Conservation (phyloP, 1,139 yeast species). For the Yarrowia galli region DNA sequence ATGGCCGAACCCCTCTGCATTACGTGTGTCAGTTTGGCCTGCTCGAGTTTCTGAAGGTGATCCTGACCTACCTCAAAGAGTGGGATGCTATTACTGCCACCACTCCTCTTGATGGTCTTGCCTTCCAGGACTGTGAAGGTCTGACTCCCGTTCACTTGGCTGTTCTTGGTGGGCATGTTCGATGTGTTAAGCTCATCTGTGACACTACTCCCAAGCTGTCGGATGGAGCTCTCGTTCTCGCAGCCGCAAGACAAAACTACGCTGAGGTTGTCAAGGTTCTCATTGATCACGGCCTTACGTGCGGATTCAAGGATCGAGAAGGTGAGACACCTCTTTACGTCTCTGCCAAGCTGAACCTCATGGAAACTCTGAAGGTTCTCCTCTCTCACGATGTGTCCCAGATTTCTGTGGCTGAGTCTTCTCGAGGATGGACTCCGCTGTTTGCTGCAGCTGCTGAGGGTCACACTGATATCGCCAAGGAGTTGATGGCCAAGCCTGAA, state of each 20-base stretch:
- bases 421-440: constrained; percentile 95
- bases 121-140: constrained; percentile 87
- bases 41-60: constrained; percentile 63
- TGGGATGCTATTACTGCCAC: constrained; percentile 60
- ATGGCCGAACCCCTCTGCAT: constrained; percentile 85
- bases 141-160: constrained; percentile 86
- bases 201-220: constrained; percentile 41
- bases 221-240: constrained; percentile 52
- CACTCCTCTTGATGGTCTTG: constrained; percentile 64
- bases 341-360: constrained; percentile 71
- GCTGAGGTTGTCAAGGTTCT: constrained; percentile 64
- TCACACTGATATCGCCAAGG: constrained; percentile 60
- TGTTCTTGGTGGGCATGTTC: constrained; percentile 82
- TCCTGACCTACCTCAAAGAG: constrained; percentile 60
- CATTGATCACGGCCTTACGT: constrained; percentile 65
- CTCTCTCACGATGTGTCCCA: constrained; percentile 66
- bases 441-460: constrained; percentile 94
- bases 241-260: constrained; percentile 46
- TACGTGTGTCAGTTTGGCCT: constrained; percentile 90
- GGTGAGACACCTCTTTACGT: constrained; percentile 84
- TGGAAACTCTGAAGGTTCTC: constrained; percentile 63
- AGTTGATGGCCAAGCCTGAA: constrained; percentile 59
- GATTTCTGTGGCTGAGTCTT: constrained; percentile 74
- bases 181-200: constrained; percentile 69
- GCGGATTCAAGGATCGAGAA: constrained; percentile 68